Evolutionary conservation across 139 green algal genomes (phyloP).

Genomic region (Dunaliella sp.): DNA sequence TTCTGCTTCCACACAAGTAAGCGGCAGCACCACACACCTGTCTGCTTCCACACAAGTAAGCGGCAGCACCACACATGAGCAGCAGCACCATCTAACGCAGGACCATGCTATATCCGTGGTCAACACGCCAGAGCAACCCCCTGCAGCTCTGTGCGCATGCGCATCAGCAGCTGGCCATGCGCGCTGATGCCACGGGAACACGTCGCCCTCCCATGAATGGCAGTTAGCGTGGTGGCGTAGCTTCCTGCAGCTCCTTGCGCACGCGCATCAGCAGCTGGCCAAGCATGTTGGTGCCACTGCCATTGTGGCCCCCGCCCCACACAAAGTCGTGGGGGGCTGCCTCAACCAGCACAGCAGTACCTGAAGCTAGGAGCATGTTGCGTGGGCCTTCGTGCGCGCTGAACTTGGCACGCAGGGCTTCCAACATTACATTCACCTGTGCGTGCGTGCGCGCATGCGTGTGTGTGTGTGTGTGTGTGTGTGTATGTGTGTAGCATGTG

Average conservation of each 20-base stretch:
- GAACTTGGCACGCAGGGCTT: conserved; percentile 86
- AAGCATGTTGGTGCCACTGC: conserved; percentile 81
- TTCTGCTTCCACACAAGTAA: background rate
- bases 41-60: background rate
- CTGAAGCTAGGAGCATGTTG: conserved; percentile 77
- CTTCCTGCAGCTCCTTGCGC: conserved; percentile 44
- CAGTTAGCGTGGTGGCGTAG: background rate
- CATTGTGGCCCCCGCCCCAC: conserved; percentile 86
- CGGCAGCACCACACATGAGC: background rate
- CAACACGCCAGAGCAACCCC: background rate
- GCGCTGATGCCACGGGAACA: background rate
- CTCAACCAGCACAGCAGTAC: conserved; percentile 29
- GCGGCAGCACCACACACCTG: background rate
- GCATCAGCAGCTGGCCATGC: background rate
- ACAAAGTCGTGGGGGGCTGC: conserved; percentile 54
- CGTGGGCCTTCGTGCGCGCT: conserved; percentile 60
- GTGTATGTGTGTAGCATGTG: conserved; percentile 53
- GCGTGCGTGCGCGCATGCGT: background rate
- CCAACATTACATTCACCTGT: conserved; percentile 74
- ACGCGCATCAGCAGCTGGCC: conserved; percentile 85
- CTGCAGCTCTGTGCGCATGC: background rate
- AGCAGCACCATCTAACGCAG: background rate
- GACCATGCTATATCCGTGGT: too few species aligned
- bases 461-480: background rate
- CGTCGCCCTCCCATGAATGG: background rate